phyloP scores from a whole-genome alignment of 805 yeast species.

The Zygosaccharomyces kombuchaensis region DNA sequence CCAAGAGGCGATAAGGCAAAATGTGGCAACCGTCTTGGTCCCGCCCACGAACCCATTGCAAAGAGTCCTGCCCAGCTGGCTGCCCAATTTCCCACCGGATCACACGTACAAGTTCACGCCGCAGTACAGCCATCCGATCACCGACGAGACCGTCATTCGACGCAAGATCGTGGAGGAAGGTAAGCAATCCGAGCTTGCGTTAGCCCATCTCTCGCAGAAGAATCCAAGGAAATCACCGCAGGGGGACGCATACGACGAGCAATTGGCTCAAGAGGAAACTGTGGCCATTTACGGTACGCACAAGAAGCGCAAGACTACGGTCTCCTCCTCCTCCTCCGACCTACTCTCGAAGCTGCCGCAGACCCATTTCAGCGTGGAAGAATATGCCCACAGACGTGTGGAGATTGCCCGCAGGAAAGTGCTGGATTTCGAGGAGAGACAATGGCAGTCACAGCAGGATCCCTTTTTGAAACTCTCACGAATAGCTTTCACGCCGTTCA shows the following conservation, averaged over 20 bases:
- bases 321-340: slow-evolving; percentile 6
- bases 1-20: slow-evolving; percentile 2
- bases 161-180: slow-evolving; percentile 77
- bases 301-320: slow-evolving; percentile 3
- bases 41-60: slow-evolving; percentile 44
- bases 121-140: slow-evolving; percentile 52
- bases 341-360: slow-evolving; percentile 9
- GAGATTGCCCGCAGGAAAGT: slow-evolving; percentile 36
- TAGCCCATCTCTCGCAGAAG: slow-evolving; percentile 35
- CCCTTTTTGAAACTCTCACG: slow-evolving; percentile 28
- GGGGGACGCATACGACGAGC: slow-evolving; percentile 9
- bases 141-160: slow-evolving; percentile 68
- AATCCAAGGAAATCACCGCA: neutral
- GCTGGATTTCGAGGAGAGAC: slow-evolving; percentile 22
- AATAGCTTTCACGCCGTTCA: slow-evolving; percentile 7
- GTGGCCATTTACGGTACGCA: slow-evolving; percentile 11
- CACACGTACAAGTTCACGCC: slow-evolving; percentile 85
- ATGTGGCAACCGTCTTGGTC: slow-evolving; percentile 46
- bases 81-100: slow-evolving; percentile 90
- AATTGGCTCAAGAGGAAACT: slow-evolving; percentile 16
- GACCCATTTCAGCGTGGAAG: slow-evolving; percentile 49
- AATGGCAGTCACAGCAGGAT: slow-evolving; percentile 20
- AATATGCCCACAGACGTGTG: slow-evolving; percentile 49
- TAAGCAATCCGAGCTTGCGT: slow-evolving; percentile 70
- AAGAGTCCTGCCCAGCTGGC: slow-evolving; percentile 61